phyloP scores from a whole-genome alignment of 164 flowering plant genomes.

The Tetracentron sinense region DNA sequence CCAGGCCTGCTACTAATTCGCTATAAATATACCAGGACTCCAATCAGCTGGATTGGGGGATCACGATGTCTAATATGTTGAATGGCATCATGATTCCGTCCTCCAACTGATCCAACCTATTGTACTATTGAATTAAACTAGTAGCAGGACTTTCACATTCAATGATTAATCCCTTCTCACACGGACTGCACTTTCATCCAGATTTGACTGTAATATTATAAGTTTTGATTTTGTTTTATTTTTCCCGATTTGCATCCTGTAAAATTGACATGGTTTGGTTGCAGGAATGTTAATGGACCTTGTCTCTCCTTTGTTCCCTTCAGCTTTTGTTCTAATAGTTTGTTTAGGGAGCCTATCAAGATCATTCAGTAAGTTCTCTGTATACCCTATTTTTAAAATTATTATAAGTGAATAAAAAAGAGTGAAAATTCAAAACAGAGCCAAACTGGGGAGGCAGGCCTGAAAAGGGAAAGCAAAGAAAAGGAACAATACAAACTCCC shows the following conservation, averaged over 20 bases:
- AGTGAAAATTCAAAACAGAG: no score
- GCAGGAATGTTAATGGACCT: slow-evolving; percentile 99
- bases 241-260: background rate
- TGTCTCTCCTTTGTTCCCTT: slow-evolving; percentile 85
- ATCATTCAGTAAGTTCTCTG: slow-evolving; percentile 78
- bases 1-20: background rate
- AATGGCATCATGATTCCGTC: background rate
- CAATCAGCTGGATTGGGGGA: background rate
- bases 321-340: slow-evolving; percentile 76
- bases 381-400: background rate
- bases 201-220: background rate
- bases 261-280: slow-evolving; percentile 26
- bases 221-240: background rate
- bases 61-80: background rate
- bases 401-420: no score
- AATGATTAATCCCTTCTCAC: background rate
- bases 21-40: background rate
- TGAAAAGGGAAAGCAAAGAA: no score
- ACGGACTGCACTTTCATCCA: background rate
- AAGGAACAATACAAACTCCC: no score
- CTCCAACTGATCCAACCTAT: background rate
- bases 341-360: slow-evolving; percentile 95
- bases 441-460: no score
- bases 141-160: background rate
- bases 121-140: background rate